A percentile compares a stretch with the other conserved stretches of the same genome.
These are phyloP conservation scores for Sinapis alba DNA, from an alignment of 441 rosid species.

Conservation along the genomic window DNA sequence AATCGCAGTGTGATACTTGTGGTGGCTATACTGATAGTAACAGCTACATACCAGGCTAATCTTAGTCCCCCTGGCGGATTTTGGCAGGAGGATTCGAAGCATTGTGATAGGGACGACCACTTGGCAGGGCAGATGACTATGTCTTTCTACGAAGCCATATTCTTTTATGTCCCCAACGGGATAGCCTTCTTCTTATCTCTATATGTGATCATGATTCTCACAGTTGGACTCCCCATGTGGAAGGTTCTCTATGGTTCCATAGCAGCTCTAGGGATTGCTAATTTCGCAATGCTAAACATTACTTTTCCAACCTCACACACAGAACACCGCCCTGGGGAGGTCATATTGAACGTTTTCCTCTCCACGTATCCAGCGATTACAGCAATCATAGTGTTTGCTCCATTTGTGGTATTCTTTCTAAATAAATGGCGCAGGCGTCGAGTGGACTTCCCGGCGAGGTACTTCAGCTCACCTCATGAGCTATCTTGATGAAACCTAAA, in stretches of 20 bases:
- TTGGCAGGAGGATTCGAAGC: background rate
- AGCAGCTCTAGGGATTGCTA: background rate
- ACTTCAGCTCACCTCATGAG: background rate
- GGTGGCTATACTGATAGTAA: slow-evolving; percentile 37
- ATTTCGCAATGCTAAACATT: background rate
- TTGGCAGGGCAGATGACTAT: slow-evolving; percentile 34
- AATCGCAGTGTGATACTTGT: slow-evolving; percentile 27
- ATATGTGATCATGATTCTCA: slow-evolving; percentile 1
- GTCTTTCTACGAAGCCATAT: background rate
- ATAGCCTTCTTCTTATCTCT: background rate
- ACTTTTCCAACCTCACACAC: background rate
- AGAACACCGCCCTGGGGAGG: background rate
- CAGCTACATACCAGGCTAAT: slow-evolving; percentile 39
- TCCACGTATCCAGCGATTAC: background rate
- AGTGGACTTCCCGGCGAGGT: slow-evolving; percentile 11
- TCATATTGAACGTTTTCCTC: background rate
- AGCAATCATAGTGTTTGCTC: background rate
- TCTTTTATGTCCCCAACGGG: slow-evolving; percentile 18
- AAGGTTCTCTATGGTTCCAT: background rate
- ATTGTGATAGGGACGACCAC: background rate
- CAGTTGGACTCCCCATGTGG: slow-evolving; percentile 2
- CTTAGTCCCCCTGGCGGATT: slow-evolving; percentile 35
- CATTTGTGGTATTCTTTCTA: background rate
- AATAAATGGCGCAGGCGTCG: background rate
- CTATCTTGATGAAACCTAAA: background rate